Conservation (phyloP, 106 monocot genomes). For the Platanthera guangdongensis region DNA sequence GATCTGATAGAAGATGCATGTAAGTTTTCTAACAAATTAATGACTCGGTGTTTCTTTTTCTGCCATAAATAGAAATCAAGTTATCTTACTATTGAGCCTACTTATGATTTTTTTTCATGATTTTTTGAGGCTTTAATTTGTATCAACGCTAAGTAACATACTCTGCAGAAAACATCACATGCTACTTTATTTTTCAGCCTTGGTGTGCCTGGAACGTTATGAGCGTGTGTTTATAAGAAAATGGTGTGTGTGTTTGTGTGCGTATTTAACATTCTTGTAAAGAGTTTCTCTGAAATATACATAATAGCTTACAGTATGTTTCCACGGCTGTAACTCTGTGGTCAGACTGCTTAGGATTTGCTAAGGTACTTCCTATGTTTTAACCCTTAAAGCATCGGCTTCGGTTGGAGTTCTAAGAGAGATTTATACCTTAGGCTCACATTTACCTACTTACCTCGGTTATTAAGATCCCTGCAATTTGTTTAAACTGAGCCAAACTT, state of each 20-base stretch:
- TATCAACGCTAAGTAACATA: neutral
- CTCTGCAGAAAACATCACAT: neutral
- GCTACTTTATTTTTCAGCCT: neutral
- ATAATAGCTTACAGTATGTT: neutral
- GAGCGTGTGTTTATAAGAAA: too few relatives aligned
- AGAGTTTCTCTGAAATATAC: neutral
- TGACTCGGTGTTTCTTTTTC: neutral
- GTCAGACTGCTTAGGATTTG: neutral
- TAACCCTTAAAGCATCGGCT: neutral
- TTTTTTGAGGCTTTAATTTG: neutral
- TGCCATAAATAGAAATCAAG: neutral
- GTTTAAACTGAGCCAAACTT: neutral
- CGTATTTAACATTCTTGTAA: too few relatives aligned
- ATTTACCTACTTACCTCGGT: neutral
- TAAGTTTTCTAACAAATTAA: constrained; percentile 34
- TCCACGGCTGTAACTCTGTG: neutral
- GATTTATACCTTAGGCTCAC: neutral
- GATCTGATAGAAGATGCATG: constrained; percentile 92
- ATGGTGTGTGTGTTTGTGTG: too few relatives aligned
- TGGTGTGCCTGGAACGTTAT: neutral
- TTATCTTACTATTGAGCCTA: neutral
- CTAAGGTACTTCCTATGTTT: neutral
- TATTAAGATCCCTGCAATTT: neutral
- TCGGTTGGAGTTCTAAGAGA: neutral
- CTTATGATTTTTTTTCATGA: neutral